These are phyloP conservation scores for Thermoascus crustaceus DNA, from an alignment of 2,329 filamentous ascomycete genomes.

Conservation along the genomic window DNA sequence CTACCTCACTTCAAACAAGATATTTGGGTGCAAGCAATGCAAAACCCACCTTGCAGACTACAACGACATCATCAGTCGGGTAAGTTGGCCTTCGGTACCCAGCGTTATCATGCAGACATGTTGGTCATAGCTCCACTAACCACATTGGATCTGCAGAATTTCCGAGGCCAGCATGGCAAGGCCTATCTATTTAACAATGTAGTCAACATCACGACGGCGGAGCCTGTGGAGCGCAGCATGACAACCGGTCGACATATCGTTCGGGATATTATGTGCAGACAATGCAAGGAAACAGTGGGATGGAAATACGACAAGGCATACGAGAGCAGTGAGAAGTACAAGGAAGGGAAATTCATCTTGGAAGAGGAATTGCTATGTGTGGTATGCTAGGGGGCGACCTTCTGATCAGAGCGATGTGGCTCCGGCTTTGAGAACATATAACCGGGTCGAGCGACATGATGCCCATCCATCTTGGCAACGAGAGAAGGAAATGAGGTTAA, in stretches of 20 bases:
- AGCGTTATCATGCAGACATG: constrained; percentile 6
- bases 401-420: no score
- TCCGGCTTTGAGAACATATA: no score
- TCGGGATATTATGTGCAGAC: constrained; percentile 81
- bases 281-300: constrained; percentile 86
- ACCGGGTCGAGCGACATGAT: no score
- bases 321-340: constrained; percentile 89
- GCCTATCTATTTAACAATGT: constrained; percentile 93
- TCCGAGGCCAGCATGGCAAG: constrained; percentile 96
- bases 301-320: constrained; percentile 99
- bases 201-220: constrained; percentile 75
- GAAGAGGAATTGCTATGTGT: constrained; percentile 83
- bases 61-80: constrained; percentile 89
- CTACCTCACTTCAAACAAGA: constrained; percentile 76
- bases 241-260: constrained; percentile 93
- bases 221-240: constrained; percentile 93
- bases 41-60: constrained; percentile 93
- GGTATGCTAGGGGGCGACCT: constrained; percentile 3
- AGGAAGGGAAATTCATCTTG: constrained; percentile 96
- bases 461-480: no score
- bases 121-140: constrained; percentile 6
- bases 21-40: constrained; percentile 90
- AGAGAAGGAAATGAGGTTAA: no score
- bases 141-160: constrained; percentile 56
- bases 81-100: constrained; percentile 42